Conservation (phyloP, 2,329 filamentous ascomycete species). For the Scolecobasidium constrictum region DNA sequence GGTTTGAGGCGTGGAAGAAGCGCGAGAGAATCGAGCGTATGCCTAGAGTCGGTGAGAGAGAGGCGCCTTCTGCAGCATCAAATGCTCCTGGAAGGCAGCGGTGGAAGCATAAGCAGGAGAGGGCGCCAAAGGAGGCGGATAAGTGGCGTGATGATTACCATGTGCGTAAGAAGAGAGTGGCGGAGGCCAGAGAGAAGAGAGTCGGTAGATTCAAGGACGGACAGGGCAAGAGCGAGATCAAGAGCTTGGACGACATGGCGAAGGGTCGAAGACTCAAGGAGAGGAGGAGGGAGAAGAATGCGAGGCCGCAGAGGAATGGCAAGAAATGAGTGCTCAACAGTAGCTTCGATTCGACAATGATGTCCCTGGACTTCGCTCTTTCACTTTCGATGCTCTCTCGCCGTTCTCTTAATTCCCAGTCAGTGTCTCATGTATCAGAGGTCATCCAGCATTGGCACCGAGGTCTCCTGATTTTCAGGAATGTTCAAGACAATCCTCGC, state of each 20-base stretch:
- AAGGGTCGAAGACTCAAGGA: constrained; percentile 72
- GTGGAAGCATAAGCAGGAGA: constrained; percentile 79
- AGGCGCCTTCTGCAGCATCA: constrained; percentile 36
- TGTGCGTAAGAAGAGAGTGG: constrained; percentile 78
- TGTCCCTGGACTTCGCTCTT: no score
- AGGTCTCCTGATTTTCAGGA: no score
- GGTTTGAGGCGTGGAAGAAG: constrained; percentile 88
- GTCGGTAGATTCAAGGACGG: constrained; percentile 64
- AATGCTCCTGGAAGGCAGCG: constrained; percentile 39
- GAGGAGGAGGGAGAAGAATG: constrained; percentile 76
- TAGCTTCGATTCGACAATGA: no score
- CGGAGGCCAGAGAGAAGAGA: constrained; percentile 76
- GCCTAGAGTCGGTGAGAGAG: constrained; percentile 73
- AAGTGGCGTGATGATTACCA: constrained; percentile 86
- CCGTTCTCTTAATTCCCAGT: no score
- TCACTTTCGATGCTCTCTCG: no score
- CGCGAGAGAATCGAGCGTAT: constrained; percentile 69
- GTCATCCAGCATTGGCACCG: no score
- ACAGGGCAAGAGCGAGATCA: constrained; percentile 68
- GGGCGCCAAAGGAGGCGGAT: constrained; percentile 87
- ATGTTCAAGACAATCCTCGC: no score
- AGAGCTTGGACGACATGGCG: constrained; percentile 71
- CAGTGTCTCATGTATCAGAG: no score
- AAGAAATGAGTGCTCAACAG: no score
- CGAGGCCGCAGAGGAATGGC: constrained; percentile 58